A percentile compares a stretch with the other conserved stretches of the same genome.
Conservation (phyloP, 108 stramenopile genomes). For the Discostella stelligeroides region DNA sequence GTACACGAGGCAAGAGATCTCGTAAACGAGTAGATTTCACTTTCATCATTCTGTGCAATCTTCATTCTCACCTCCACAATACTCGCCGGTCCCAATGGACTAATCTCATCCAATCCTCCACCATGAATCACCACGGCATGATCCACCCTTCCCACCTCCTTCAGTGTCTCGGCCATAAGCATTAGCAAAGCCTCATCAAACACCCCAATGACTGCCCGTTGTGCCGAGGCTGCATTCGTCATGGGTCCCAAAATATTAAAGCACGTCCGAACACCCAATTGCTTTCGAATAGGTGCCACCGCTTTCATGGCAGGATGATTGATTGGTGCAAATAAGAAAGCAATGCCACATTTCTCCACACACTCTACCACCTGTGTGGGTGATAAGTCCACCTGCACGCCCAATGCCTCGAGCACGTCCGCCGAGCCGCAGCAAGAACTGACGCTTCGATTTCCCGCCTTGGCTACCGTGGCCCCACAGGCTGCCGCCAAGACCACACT, state of each 20-base stretch:
- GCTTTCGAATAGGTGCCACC: slow-evolving; percentile 95
- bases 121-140: slow-evolving; percentile 98
- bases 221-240: slow-evolving; percentile 97
- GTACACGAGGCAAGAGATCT: too few species aligned
- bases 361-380: slow-evolving; percentile 90
- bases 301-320: slow-evolving; percentile 97
- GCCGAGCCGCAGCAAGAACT: slow-evolving; percentile 90
- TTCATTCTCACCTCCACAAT: slow-evolving; percentile 78
- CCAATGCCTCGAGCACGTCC: slow-evolving; percentile 95
- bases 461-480: slow-evolving; percentile 93
- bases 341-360: slow-evolving; percentile 86
- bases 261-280: slow-evolving; percentile 92
- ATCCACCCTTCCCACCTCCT: slow-evolving; percentile 92
- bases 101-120: slow-evolving; percentile 96
- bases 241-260: slow-evolving; percentile 99
- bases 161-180: slow-evolving; percentile 90
- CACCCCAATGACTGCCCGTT: slow-evolving; percentile 96
- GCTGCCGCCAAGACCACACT: slow-evolving; percentile 96
- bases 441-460: slow-evolving; percentile 97
- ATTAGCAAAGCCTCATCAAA: slow-evolving; percentile 88
- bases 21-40: too few species aligned
- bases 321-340: slow-evolving; percentile 97
- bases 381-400: slow-evolving; percentile 90
- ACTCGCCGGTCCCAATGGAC: slow-evolving; percentile 92
- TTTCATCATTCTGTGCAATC: too few species aligned